Conservation (phyloP, 371 early-diverging fungal species). For the Thermomucor indicae-seudaticae region DNA sequence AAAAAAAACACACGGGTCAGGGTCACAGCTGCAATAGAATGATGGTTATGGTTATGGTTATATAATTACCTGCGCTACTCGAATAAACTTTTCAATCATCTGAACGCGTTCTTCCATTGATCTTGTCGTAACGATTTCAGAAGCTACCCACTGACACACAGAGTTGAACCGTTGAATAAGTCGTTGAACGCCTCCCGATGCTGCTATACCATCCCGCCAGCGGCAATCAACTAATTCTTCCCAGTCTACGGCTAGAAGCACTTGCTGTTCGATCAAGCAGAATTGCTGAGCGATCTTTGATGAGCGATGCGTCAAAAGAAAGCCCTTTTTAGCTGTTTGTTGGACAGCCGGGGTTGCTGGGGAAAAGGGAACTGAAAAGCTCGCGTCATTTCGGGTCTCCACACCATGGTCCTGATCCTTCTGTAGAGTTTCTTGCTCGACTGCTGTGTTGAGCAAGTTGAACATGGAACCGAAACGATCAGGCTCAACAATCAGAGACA, state of each 20-base stretch:
- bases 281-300: constrained; percentile 57
- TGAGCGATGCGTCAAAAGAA: constrained; percentile 51
- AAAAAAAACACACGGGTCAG: neutral
- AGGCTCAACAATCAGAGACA: constrained; percentile 15
- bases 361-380: too few species aligned
- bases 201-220: constrained; percentile 26
- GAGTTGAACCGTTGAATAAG: constrained; percentile 64
- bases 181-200: constrained; percentile 43
- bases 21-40: neutral
- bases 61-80: constrained; percentile 57
- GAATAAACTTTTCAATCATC: constrained; percentile 67
- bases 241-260: constrained; percentile 57
- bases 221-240: constrained; percentile 60
- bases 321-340: constrained; percentile 19
- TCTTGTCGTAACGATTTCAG: constrained; percentile 56
- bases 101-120: constrained; percentile 52
- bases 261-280: constrained; percentile 59
- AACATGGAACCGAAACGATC: constrained; percentile 9
- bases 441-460: too few species aligned
- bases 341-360: too few species aligned
- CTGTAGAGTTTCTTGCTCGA: neutral
- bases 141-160: constrained; percentile 70
- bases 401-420: too few species aligned
- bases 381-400: neutral
- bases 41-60: neutral